Base-by-base conservation (phyloP, 148 eudicot genomes). In the Silene uniflora region DNA sequence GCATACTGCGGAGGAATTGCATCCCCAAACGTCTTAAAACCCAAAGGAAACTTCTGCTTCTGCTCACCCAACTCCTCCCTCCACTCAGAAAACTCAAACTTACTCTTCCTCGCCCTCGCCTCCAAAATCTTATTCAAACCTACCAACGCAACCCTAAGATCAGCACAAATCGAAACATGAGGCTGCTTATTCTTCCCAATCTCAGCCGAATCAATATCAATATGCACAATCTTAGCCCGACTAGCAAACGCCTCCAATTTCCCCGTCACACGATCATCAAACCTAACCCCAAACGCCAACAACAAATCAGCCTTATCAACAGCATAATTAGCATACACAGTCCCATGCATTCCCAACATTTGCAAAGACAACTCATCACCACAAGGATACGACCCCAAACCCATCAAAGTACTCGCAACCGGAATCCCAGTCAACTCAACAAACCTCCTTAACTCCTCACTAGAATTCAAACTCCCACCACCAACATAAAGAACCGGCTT, bases 181-280 rank as follows among this genome's bases (percentile, higher is more conserved):
- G 98, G 98, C 60, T 83, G 86, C 83, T 94, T 94, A 64, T 94
- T 94, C 90, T 91, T 94, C 77, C 98, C 98, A 62, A 94, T 89
- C 88, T 94, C 97, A 35, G 96, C 97, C 1, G 93, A 84, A 71
- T 91, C 98, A 46, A 94, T 94, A 77, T 94, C 98, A 69, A 91
- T 91, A 67, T 94, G 98, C 25, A 91, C 96, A 81, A 94, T 94
- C 83, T 91, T 91, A 5, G 98, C 95, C 18, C 98, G 60, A 44
- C 93, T 89, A 23, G 98, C 96, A 82, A 93, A 93, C 32, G 98
- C 96, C 79, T 93, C 93, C 7, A 93, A 81, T 83, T 93, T 93
- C 7, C 98, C 96, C 0, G 98, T 92, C 75, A 92, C 93, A 21
- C 98, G 91, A 65, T 92, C 98, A 80, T 92, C 98, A 72, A 92